Evolutionary conservation across 148 eudicot species (phyloP).

Genomic region (Rhododendron griersonianum): DNA sequence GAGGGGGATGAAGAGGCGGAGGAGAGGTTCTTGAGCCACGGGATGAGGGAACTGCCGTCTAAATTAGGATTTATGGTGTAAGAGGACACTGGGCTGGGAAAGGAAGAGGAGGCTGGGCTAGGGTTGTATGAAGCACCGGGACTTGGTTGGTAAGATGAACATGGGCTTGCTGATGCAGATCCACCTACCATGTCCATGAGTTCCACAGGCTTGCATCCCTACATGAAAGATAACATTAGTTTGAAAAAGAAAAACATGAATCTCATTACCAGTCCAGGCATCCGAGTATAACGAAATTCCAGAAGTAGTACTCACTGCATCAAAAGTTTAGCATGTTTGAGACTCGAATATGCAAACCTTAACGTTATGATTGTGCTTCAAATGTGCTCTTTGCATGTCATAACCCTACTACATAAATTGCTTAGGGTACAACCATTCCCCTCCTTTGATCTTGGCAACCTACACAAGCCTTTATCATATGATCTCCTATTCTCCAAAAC

Average conservation of each 20-base stretch:
- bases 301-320: neutral
- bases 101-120: slow-evolving; percentile 58
- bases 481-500: neutral
- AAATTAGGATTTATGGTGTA: slow-evolving; percentile 33
- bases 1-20: slow-evolving; percentile 48
- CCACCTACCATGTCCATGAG: slow-evolving; percentile 41
- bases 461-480: neutral
- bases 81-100: slow-evolving; percentile 64
- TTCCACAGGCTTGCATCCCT: slow-evolving; percentile 65
- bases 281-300: neutral
- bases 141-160: slow-evolving; percentile 63
- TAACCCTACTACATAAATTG: neutral
- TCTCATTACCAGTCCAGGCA: neutral
- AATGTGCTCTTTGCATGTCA: too few species aligned
- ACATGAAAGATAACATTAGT: neutral
- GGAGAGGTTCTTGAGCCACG: slow-evolving; percentile 70
- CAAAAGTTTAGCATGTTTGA: neutral
- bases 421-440: neutral
- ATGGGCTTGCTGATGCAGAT: slow-evolving; percentile 57
- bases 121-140: slow-evolving; percentile 63
- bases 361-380: neutral
- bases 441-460: neutral
- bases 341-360: neutral
- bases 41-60: slow-evolving; percentile 61
- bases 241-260: neutral